These are phyloP conservation scores for Nemania sp. DNA, from an alignment of 2,329 filamentous ascomycete genomes.

Conservation along the genomic window DNA sequence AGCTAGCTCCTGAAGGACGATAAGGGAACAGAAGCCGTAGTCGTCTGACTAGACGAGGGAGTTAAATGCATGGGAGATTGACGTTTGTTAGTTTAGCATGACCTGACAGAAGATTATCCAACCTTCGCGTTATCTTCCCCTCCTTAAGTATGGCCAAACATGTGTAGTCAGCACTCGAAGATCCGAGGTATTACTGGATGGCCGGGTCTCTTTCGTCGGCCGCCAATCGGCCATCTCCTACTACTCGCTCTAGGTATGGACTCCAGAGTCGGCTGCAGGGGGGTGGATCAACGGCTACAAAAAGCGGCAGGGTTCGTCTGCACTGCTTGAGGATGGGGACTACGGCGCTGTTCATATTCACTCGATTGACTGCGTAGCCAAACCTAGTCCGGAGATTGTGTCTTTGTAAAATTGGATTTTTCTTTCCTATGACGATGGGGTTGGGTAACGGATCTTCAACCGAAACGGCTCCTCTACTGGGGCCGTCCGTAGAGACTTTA, in stretches of 20 bases:
- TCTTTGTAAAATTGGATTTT: background rate
- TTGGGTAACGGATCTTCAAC: constrained; percentile 33
- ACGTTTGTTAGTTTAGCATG: background rate
- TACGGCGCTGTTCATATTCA: background rate
- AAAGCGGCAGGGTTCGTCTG: background rate
- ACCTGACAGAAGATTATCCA: background rate
- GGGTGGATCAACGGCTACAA: constrained; percentile 4
- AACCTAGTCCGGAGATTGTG: no score
- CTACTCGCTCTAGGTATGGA: constrained; percentile 1
- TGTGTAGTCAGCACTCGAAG: background rate
- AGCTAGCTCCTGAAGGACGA: constrained; percentile 2
- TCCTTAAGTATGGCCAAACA: background rate
- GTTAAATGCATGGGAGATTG: no score
- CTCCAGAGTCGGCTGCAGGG: constrained; percentile 15
- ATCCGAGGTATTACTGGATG: background rate
- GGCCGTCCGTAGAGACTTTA: constrained; percentile 33
- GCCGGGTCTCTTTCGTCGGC: background rate
- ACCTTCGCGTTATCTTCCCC: background rate
- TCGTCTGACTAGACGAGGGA: no score
- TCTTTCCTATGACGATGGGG: constrained; percentile 31
- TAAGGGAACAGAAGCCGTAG: background rate
- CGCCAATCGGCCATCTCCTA: constrained; percentile 14
- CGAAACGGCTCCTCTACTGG: constrained; percentile 47
- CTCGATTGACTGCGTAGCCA: no score
- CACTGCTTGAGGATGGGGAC: background rate